Conservation (phyloP, 164 flowering plant species). For the Buxus sempervirens region DNA sequence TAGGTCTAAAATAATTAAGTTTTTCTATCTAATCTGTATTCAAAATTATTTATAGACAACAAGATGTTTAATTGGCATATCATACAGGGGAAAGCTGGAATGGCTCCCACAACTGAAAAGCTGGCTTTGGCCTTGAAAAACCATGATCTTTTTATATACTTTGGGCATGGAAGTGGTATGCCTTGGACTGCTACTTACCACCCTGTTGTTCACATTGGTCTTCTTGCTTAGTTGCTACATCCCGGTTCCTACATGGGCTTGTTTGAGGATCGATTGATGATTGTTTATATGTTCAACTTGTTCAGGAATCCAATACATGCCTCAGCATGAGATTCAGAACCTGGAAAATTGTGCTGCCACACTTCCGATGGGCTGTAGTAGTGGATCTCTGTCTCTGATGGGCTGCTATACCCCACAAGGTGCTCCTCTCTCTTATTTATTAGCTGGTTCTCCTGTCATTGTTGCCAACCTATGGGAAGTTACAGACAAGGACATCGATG, state of each 20-base stretch:
- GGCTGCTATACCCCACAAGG: slow-evolving; percentile 79
- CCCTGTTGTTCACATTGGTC: background rate
- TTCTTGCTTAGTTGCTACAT: background rate
- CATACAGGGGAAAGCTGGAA: slow-evolving; percentile 79
- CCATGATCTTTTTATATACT: slow-evolving; percentile 85
- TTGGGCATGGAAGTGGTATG: slow-evolving; percentile 99
- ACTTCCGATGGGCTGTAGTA: slow-evolving; percentile 94
- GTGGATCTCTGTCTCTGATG: slow-evolving; percentile 60
- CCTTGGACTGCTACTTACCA: slow-evolving; percentile 1
- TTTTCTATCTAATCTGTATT: no score
- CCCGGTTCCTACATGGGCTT: background rate
- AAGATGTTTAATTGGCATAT: background rate
- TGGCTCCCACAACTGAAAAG: slow-evolving; percentile 67
- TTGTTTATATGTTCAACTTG: slow-evolving; percentile 7
- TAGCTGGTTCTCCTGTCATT: slow-evolving; percentile 88
- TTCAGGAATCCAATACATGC: slow-evolving; percentile 77
- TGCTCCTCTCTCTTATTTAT: slow-evolving; percentile 60
- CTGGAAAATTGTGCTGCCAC: slow-evolving; percentile 80
- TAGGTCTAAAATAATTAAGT: no score
- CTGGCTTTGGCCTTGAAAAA: slow-evolving; percentile 56
- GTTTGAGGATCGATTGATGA: background rate
- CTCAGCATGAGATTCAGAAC: slow-evolving; percentile 63
- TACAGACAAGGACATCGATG: slow-evolving; percentile 92
- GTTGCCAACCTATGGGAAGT: slow-evolving; percentile 95
- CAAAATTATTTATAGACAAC: slow-evolving; percentile 1